These are phyloP conservation scores for Thuidium tamariscinum DNA, from an alignment of 225 moss, liverwort and hornwort genomes.

Conservation along the genomic window DNA sequence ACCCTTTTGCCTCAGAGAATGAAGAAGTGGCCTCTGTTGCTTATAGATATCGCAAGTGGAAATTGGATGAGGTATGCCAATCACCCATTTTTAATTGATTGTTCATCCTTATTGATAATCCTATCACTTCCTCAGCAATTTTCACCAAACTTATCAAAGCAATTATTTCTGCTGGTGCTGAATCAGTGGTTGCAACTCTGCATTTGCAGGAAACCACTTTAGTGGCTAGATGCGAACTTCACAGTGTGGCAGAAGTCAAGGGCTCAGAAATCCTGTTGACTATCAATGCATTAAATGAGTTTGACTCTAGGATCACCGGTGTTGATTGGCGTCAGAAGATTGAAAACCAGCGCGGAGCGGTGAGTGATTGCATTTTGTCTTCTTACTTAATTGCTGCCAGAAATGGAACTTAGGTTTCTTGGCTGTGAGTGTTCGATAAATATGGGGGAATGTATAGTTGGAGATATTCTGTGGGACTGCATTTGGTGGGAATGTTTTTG, in stretches of 20 bases:
- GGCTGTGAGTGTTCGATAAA: neutral
- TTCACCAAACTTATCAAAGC: neutral
- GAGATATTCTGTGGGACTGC: neutral
- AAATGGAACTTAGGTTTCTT: neutral
- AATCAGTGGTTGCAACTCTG: neutral
- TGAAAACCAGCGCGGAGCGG: constrained; percentile 97
- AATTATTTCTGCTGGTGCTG: neutral
- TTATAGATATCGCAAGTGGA: constrained; percentile 97
- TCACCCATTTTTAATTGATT: neutral
- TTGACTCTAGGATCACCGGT: constrained; percentile 94
- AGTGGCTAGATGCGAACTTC: constrained; percentile 94
- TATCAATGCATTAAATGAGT: constrained; percentile 91
- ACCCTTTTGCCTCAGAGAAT: constrained; percentile 93
- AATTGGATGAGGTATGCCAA: constrained; percentile 72
- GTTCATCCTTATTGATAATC: neutral
- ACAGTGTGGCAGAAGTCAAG: constrained; percentile 93
- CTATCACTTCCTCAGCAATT: neutral
- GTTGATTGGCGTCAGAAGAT: constrained; percentile 99
- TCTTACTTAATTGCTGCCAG: neutral
- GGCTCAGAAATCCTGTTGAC: constrained; percentile 82
- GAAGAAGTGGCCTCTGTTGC: constrained; percentile 98
- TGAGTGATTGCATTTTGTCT: constrained; percentile 14
- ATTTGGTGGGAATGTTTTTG: neutral
- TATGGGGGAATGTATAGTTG: neutral
- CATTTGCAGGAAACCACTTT: constrained; percentile 79